A percentile compares a stretch with the other conserved stretches of the same genome.
These are phyloP conservation scores for Rhodomyrtus tomentosa DNA, from an alignment of 345 rosid species.

Conservation along the genomic window DNA sequence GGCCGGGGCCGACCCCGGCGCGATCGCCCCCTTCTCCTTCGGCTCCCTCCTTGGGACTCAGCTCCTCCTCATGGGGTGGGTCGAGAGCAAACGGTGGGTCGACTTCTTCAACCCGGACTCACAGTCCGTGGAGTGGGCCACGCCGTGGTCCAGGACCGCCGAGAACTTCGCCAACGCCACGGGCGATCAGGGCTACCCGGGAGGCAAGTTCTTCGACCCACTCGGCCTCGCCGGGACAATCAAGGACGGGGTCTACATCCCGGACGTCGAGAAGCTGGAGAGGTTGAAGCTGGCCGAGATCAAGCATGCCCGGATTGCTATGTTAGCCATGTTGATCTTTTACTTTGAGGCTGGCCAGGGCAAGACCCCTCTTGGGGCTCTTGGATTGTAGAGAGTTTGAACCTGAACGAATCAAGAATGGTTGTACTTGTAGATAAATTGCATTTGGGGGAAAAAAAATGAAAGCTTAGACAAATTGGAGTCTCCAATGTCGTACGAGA, in stretches of 20 bases:
- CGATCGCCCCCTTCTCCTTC: slow-evolving; percentile 86
- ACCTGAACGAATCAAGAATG: not conserved
- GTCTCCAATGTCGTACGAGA: not conserved
- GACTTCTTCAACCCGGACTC: slow-evolving; percentile 97
- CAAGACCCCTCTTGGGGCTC: slow-evolving; percentile 93
- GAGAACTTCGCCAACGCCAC: slow-evolving; percentile 85
- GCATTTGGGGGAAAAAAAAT: not conserved
- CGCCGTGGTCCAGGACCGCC: slow-evolving; percentile 86
- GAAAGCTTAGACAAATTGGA: not conserved
- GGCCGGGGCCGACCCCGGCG: slow-evolving; percentile 88
- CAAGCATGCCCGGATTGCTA: slow-evolving; percentile 89
- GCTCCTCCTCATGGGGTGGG: slow-evolving; percentile 96
- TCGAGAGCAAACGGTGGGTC: slow-evolving; percentile 98
- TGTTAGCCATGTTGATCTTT: slow-evolving; percentile 90
- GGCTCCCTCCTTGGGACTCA: slow-evolving; percentile 88
- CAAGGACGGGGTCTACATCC: slow-evolving; percentile 54
- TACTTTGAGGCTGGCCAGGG: slow-evolving; percentile 98
- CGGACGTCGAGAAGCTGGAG: slow-evolving; percentile 76
- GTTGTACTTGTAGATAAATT: not conserved
- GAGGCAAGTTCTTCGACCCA: slow-evolving; percentile 94
- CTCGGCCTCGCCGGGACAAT: slow-evolving; percentile 59
- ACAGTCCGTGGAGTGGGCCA: slow-evolving; percentile 94
- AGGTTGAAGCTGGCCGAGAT: slow-evolving; percentile 93
- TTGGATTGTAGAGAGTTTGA: slow-evolving; percentile 46
- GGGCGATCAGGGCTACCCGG: slow-evolving; percentile 95